phyloP scores from a whole-genome alignment of 176 grass and related monocot species.

The Thinopyrum elongatum region DNA sequence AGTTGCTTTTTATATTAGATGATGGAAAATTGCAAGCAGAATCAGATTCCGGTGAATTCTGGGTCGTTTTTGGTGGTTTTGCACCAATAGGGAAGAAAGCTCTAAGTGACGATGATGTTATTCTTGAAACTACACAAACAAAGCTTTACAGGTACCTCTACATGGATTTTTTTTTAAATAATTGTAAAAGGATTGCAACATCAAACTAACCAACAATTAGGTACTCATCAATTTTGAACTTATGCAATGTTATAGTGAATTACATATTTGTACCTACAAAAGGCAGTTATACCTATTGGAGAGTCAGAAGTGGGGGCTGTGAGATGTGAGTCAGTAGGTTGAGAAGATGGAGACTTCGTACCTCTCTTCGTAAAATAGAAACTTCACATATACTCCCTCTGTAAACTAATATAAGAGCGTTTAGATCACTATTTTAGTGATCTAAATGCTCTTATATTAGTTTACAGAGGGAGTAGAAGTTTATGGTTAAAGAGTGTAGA shows the following conservation, averaged over 20 bases:
- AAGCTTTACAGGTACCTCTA: constrained; percentile 72
- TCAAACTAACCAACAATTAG: background rate
- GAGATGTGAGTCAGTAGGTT: background rate
- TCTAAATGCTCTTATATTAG: too few relatives aligned
- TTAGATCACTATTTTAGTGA: too few relatives aligned
- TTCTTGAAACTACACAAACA: constrained; percentile 66
- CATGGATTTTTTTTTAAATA: too few relatives aligned
- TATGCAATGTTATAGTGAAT: background rate
- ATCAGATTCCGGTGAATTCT: constrained; percentile 97
- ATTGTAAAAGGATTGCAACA: background rate
- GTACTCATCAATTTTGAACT: constrained; percentile 7
- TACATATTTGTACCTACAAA: background rate
- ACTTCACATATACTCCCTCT: background rate
- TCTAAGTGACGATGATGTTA: constrained; percentile 63
- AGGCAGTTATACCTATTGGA: background rate
- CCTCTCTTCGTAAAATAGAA: background rate
- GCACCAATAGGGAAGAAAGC: constrained; percentile 88
- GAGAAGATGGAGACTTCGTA: background rate
- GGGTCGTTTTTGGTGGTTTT: constrained; percentile 95
- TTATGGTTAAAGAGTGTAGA: background rate
- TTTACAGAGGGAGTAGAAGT: too few relatives aligned
- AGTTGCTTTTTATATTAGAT: constrained; percentile 45
- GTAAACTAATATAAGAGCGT: too few relatives aligned
- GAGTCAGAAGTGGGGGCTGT: background rate
- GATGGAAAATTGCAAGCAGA: constrained; percentile 91